Conservation (phyloP, 2,329 filamentous ascomycete species). For the Colletotrichum eremochloae region DNA sequence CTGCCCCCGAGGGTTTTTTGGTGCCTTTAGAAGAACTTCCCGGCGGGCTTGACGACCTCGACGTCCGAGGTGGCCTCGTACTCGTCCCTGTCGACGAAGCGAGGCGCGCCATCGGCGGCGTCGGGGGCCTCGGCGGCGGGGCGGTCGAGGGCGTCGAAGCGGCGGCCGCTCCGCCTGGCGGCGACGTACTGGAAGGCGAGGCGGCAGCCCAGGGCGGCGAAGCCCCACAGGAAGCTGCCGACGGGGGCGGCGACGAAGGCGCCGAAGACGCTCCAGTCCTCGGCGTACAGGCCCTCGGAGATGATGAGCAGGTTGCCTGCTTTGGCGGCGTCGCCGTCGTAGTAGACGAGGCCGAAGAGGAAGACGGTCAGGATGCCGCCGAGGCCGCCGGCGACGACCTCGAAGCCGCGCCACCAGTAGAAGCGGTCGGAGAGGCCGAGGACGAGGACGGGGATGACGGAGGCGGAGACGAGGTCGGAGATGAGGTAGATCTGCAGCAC, state of each 20-base stretch:
- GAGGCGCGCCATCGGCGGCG: constrained; percentile 36
- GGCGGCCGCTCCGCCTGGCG: constrained; percentile 69
- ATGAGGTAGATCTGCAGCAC: constrained; percentile 88
- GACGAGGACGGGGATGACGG: constrained; percentile 80
- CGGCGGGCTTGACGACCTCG: constrained; percentile 56
- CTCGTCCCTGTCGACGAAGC: constrained; percentile 45
- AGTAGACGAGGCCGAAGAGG: constrained; percentile 85
- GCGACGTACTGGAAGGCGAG: constrained; percentile 69
- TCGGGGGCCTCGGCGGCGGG: constrained; percentile 50
- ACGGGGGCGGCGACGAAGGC: constrained; percentile 85
- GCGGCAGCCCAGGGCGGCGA: constrained; percentile 71
- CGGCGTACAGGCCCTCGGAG: constrained; percentile 78
- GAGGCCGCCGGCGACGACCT: constrained; percentile 82
- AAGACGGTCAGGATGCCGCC: constrained; percentile 85
- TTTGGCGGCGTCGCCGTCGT: constrained; percentile 75
- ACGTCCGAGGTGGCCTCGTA: constrained; percentile 49
- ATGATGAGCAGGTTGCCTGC: constrained; percentile 79
- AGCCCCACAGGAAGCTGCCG: constrained; percentile 79
- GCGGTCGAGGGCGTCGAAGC: constrained; percentile 77
- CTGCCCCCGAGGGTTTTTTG: not conserved
- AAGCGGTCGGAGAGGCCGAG: constrained; percentile 75
- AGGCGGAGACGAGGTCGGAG: constrained; percentile 82
- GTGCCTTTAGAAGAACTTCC: constrained; percentile 66
- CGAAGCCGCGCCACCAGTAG: constrained; percentile 85
- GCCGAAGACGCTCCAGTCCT: constrained; percentile 87